Evolutionary conservation across 225 moss, liverwort and hornwort genomes (phyloP), one percentile per base, ranked within the genome.

Genomic region (Sphagnum contortum): DNA sequence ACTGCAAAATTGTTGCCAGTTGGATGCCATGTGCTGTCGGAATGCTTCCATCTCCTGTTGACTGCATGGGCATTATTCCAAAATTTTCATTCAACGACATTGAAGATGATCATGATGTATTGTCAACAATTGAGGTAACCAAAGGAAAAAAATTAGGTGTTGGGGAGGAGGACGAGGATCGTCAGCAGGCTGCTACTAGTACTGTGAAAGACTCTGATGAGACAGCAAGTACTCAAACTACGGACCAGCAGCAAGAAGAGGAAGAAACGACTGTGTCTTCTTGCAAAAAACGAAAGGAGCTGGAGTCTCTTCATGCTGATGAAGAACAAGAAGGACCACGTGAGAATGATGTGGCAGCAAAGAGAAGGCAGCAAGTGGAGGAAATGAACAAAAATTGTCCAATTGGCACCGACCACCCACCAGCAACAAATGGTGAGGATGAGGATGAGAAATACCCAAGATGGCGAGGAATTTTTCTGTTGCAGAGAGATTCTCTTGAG

Each of bases 11-110:
- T 71, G 71, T 78, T 9, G 76, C 67, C 71, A 76, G 64, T 57
- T 85, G 81, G 85, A 66, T 48, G 55, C 85, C 81, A 60, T 85
- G 85, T 66, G 74, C 85, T 65, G 69, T 85, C n/a, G 85, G 85
- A 73, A 73, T 81, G 81, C 78, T 85, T 49, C 76, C 85, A 60
- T 74, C 71, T 66, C 70, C 76, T 49, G 66, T 48, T 65, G 67
- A 62, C 56, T 66, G 69, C 10, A 78, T 76, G 56, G 78, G 69
- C 46, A 49, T 68, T n/a, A 52, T 81, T 74, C 81, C 84, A 10
- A 48, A 60, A 57, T 77, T 84, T 1, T 29, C 29, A 29, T 0
- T 29, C 29, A 29, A 29, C 29, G 1, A 29, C 29, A 52, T 9
- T 52, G 52, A 52, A 9, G 7, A 52, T 5, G 9, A 52, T 9